phyloP scores from a whole-genome alignment of 164 flowering plant species.

The Magnolia kwangsiensis region DNA sequence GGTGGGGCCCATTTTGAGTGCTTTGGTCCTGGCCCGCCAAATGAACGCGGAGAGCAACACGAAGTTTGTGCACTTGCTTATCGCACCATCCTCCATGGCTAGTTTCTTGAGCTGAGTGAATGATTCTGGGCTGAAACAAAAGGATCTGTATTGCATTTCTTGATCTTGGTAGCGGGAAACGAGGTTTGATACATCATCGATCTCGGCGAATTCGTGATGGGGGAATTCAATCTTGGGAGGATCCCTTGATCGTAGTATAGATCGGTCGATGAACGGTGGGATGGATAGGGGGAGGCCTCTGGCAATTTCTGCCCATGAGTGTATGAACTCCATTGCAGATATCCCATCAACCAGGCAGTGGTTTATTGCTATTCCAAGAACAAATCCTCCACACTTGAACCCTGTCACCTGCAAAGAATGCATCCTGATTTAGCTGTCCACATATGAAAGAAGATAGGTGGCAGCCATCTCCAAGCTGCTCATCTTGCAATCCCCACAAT shows the following conservation, averaged over 20 bases:
- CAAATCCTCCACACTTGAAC: constrained; percentile 31
- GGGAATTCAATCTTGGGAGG: constrained; percentile 12
- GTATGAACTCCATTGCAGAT: constrained; percentile 19
- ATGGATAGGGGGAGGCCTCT: constrained; percentile 15
- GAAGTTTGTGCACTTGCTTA: constrained; percentile 20
- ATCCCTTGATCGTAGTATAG: constrained; percentile 12
- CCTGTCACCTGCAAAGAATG: constrained; percentile 16
- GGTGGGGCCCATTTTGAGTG: constrained; percentile 16
- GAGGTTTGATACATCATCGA: constrained; percentile 12
- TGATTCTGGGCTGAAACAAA: constrained; percentile 12
- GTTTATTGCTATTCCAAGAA: constrained; percentile 16
- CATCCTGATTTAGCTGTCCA: not conserved
- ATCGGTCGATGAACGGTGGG: constrained; percentile 19
- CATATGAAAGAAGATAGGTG: no score
- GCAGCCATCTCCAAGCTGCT: no score
- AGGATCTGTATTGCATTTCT: constrained; percentile 10
- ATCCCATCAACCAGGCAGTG: constrained; percentile 27
- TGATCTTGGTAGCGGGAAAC: constrained; percentile 5
- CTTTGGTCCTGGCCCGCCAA: constrained; percentile 24
- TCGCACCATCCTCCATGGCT: constrained; percentile 14
- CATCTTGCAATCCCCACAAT: no score
- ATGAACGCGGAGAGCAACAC: constrained; percentile 12
- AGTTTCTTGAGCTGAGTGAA: constrained; percentile 5
- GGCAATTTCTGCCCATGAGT: constrained; percentile 32
- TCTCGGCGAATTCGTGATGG: constrained; percentile 9